These are phyloP conservation scores for Umbelopsis sp. DNA, from an alignment of 371 early-diverging fungal genomes.

Conservation along the genomic window DNA sequence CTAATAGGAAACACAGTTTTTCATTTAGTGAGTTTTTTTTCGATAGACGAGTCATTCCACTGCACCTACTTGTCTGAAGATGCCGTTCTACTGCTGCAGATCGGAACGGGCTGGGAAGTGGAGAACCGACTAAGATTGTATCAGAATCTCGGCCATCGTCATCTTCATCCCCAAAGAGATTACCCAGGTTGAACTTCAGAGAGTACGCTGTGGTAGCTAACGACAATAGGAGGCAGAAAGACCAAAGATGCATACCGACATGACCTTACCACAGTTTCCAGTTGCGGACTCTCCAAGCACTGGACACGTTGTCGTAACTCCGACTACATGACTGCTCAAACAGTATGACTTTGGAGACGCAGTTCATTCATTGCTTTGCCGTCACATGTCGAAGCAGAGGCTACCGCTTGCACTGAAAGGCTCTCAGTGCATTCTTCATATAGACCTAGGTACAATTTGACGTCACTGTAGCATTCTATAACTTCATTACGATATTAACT, in stretches of 20 bases:
- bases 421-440: conserved; percentile 65
- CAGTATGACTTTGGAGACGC: no score
- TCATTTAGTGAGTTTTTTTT: not conserved
- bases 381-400: conserved; percentile 17
- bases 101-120: not conserved
- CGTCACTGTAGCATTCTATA: not conserved
- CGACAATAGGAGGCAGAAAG: not conserved
- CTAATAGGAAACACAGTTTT: not conserved
- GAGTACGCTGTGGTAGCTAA: not conserved
- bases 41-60: not conserved
- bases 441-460: conserved; percentile 53
- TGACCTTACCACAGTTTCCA: no score
- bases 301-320: no score
- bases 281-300: no score
- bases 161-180: conserved; percentile 3
- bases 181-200: not conserved
- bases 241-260: conserved; percentile 3
- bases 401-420: conserved; percentile 55
- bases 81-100: not conserved
- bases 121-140: not conserved
- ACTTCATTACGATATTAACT: not conserved
- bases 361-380: not conserved
- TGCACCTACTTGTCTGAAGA: not conserved
- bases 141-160: not conserved
- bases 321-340: no score